Conservation (phyloP, 2,329 filamentous ascomycete species). For the Clathrospora elynae region DNA sequence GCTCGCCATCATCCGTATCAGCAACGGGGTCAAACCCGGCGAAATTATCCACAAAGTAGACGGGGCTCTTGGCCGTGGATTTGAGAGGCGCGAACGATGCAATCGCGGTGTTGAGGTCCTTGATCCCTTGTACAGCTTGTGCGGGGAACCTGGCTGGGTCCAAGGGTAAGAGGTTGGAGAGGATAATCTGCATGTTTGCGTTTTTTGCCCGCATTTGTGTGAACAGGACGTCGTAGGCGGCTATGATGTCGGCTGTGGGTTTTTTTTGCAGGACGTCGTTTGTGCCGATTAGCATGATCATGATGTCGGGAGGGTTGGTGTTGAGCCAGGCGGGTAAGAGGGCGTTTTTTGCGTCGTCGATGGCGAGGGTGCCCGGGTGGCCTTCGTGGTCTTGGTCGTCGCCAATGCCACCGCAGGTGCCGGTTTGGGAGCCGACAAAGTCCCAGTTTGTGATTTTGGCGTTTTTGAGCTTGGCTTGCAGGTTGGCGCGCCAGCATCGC, state of each 20-base stretch:
- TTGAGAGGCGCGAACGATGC: slow-evolving; percentile 28
- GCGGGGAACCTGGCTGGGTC: slow-evolving; percentile 32
- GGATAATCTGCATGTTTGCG: slow-evolving; percentile 48
- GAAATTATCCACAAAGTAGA: slow-evolving; percentile 40
- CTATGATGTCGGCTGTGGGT: slow-evolving; percentile 40
- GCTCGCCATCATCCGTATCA: slow-evolving; percentile 44
- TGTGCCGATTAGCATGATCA: slow-evolving; percentile 55
- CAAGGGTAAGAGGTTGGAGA: slow-evolving; percentile 40
- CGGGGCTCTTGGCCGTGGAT: slow-evolving; percentile 26
- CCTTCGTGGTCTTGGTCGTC: slow-evolving; percentile 55
- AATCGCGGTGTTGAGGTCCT: slow-evolving; percentile 24
- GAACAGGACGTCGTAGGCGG: slow-evolving; percentile 48
- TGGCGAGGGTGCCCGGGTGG: slow-evolving; percentile 51
- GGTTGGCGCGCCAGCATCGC: slow-evolving; percentile 47
- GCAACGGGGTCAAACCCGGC: slow-evolving; percentile 35
- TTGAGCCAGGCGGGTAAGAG: slow-evolving; percentile 50
- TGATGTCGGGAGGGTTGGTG: slow-evolving; percentile 49
- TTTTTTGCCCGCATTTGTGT: slow-evolving; percentile 53
- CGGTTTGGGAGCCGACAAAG: slow-evolving; percentile 45
- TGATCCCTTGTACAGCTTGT: slow-evolving; percentile 23
- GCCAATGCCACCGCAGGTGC: slow-evolving; percentile 44
- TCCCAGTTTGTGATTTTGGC: slow-evolving; percentile 36
- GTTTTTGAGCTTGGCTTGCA: slow-evolving; percentile 37
- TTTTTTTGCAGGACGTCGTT: slow-evolving; percentile 51
- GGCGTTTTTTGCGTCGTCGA: slow-evolving; percentile 48